Conservation (phyloP, 805 yeast species). For the Soucietia sequanensis region DNA sequence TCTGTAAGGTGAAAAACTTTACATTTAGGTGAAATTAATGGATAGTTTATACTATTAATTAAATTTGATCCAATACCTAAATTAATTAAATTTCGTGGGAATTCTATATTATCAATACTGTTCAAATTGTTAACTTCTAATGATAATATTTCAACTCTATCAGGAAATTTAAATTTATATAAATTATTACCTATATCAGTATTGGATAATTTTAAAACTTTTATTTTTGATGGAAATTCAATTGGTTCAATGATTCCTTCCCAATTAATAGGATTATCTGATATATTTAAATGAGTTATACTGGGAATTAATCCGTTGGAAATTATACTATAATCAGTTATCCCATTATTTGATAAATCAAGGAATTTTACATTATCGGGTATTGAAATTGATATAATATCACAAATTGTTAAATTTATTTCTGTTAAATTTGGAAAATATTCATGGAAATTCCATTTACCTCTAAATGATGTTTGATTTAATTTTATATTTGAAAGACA, state of each 20-base stretch:
- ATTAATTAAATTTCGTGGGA: constrained; percentile 12
- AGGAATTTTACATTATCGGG: not conserved
- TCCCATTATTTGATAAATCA: not conserved
- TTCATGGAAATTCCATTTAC: constrained; percentile 1
- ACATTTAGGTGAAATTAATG: constrained; percentile 11
- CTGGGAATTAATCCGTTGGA: not conserved
- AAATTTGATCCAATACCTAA: constrained; percentile 19
- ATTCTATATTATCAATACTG: constrained; percentile 12
- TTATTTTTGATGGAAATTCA: constrained; percentile 11
- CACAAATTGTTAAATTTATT: not conserved
- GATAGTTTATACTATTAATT: constrained; percentile 6
- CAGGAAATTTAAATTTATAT: constrained; percentile 12
- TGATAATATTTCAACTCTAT: constrained; percentile 10
- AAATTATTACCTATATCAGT: constrained; percentile 13
- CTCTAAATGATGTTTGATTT: no score
- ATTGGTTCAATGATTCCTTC: not conserved
- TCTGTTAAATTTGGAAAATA: not conserved
- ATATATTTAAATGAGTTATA: constrained; percentile 5
- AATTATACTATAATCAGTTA: not conserved
- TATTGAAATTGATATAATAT: not conserved
- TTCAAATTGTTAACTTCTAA: constrained; percentile 18
- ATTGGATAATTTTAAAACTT: constrained; percentile 11
- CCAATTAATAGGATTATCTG: constrained; percentile 21
- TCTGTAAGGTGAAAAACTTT: constrained; percentile 16
- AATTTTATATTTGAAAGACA: no score